phyloP scores from a whole-genome alignment of 345 rosid genomes.

The Cardamine chenopodiifolia region DNA sequence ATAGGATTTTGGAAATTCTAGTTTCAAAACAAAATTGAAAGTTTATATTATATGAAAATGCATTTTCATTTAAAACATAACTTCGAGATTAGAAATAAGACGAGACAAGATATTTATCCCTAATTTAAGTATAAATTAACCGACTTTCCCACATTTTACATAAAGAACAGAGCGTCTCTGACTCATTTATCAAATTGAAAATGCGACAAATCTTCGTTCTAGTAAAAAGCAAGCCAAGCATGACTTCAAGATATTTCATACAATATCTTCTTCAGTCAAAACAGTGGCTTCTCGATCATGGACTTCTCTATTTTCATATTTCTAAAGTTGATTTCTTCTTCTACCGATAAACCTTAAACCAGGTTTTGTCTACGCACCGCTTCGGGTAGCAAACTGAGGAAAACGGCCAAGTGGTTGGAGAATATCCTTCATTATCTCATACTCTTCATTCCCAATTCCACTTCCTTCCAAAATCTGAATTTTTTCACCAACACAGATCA shows the following conservation, averaged over 20 bases:
- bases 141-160: neutral
- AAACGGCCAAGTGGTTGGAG: constrained; percentile 79
- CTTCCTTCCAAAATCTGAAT: constrained; percentile 70
- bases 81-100: no score
- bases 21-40: no score
- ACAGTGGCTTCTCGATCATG: constrained; percentile 1
- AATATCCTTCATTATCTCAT: constrained; percentile 76
- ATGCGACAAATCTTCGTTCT: neutral
- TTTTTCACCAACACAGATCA: constrained; percentile 27
- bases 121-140: no score
- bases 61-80: no score
- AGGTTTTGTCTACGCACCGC: constrained; percentile 52
- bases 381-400: constrained; percentile 61
- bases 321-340: neutral
- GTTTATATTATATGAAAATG: no score
- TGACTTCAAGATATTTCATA: neutral
- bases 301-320: neutral
- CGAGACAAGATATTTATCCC: no score
- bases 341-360: neutral
- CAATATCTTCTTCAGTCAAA: neutral
- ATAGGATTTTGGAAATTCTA: no score
- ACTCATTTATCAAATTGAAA: constrained; percentile 6
- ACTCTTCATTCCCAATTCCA: constrained; percentile 67
- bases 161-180: constrained; percentile 9
- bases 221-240: constrained; percentile 6